Base-by-base conservation (phyloP, 2,329 filamentous ascomycete genomes). In the Teratosphaeria viscida region DNA sequence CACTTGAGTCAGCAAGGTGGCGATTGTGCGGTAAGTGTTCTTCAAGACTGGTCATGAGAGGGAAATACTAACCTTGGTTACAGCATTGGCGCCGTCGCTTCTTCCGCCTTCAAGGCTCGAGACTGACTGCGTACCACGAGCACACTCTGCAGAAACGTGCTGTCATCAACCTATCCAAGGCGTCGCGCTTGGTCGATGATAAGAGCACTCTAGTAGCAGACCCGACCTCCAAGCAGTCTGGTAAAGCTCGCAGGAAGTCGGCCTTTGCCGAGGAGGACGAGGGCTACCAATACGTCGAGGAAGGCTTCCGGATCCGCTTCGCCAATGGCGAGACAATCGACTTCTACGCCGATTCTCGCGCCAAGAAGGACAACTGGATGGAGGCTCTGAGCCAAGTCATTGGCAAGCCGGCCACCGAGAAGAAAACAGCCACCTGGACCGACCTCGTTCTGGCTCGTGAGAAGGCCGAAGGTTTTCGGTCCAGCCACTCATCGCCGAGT, bases 261-360 rank as follows among this genome's bases (percentile, higher is more conserved):
- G 94, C 90, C 11, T 99, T 99, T 73, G 92, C 92, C 1, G 94
- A 97, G 74, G 94, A 99, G 65, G 94, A 99, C 76, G 94, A 99
- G 72, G 94, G 94, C 52, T 99, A 99, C 79, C 96, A 96, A 89
- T 99, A 99, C 73, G 92, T 99, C 57, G 94, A 99, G 74, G 94
- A 99, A 73, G 94, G 94, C 2, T 99, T 99, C 86, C 90, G 94
- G 49, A 95, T 99, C 72, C 90, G 92, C 60, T 99, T 99, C 76
- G 95, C 90, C 72, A 99, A 99, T 70, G 94, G 94, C 62, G 94
- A 99, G 76, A 86, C 96, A 64, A 99, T 99, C 71, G 92, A 97
- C 78, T 97, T 97, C 73, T 97, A 99, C 71, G 94, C 92, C 70
- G 92, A 97, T 74, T 92, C 85, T 35, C 83, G 86, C 1, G 84